phyloP scores from a whole-genome alignment of 768 basidiomycete species.

The Trametes punicea region DNA sequence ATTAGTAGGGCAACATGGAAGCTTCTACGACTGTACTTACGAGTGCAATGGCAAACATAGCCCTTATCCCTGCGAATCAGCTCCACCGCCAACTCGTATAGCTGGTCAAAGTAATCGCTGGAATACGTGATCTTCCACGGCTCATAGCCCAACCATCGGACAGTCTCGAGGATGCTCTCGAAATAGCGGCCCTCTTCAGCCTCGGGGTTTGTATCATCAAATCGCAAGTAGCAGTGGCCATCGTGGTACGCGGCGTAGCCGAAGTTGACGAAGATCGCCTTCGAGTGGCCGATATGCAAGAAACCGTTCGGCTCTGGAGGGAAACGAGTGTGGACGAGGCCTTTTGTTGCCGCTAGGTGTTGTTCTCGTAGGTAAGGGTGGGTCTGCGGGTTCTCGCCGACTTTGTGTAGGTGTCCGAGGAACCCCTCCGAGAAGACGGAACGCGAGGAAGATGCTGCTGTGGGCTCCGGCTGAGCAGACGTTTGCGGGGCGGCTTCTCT shows the following conservation, averaged over 20 bases:
- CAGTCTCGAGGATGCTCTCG: slow-evolving; percentile 91
- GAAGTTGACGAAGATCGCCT: slow-evolving; percentile 97
- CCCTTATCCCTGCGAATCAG: slow-evolving; percentile 88
- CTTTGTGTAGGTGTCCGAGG: slow-evolving; percentile 86
- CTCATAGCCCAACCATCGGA: slow-evolving; percentile 96
- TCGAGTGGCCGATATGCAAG: slow-evolving; percentile 94
- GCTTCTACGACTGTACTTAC: slow-evolving; percentile 45
- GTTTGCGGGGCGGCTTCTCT: slow-evolving; percentile 38
- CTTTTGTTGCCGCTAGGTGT: slow-evolving; percentile 77
- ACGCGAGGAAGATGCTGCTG: slow-evolving; percentile 41
- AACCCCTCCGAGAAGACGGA: slow-evolving; percentile 94
- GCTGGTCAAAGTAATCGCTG: slow-evolving; percentile 89
- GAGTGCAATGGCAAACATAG: slow-evolving; percentile 94
- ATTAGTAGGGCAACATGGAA: neutral
- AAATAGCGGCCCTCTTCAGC: slow-evolving; percentile 96
- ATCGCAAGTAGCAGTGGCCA: slow-evolving; percentile 92
- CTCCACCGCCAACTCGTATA: slow-evolving; percentile 85
- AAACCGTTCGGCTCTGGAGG: slow-evolving; percentile 98
- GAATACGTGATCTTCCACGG: slow-evolving; percentile 99
- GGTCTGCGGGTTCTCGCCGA: slow-evolving; percentile 90
- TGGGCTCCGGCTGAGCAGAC: slow-evolving; percentile 32
- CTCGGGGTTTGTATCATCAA: slow-evolving; percentile 98
- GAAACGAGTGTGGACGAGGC: slow-evolving; percentile 91
- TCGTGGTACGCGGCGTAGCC: slow-evolving; percentile 94
- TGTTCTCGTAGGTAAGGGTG: slow-evolving; percentile 71